A percentile compares a stretch with the other conserved stretches of the same genome.
Evolutionary conservation across 148 eudicot species (phyloP).

Genomic region (Camellia sinensis): DNA sequence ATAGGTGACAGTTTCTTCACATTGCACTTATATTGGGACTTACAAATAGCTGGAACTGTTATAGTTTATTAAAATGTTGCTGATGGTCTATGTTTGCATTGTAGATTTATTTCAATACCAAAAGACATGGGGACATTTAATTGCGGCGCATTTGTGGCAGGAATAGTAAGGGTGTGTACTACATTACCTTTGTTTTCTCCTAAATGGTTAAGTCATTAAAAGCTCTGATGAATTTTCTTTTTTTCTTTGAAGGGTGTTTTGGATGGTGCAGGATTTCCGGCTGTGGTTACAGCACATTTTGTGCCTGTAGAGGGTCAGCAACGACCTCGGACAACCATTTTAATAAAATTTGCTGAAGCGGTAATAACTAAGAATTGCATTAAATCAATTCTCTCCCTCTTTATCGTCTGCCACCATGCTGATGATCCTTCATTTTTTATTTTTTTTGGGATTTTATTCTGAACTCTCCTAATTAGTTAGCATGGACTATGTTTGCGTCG

Average conservation of each 20-base stretch:
- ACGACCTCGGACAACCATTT: constrained; percentile 91
- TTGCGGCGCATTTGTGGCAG: constrained; percentile 99
- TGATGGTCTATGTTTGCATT: constrained; percentile 10
- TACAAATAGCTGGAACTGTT: constrained; percentile 4
- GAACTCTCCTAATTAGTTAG: not conserved
- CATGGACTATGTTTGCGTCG: not conserved
- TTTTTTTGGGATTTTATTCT: not conserved
- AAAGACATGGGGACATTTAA: constrained; percentile 99
- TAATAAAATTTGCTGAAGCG: constrained; percentile 99
- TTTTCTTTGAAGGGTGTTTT: constrained; percentile 72
- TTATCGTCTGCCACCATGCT: not conserved
- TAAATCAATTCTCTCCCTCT: not conserved
- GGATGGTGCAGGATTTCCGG: constrained; percentile 96
- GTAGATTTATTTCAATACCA: constrained; percentile 92
- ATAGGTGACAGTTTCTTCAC: constrained; percentile 47
- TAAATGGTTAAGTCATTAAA: not conserved
- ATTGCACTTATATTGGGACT: not conserved
- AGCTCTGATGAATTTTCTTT: constrained; percentile 9
- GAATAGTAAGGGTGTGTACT: constrained; percentile 84
- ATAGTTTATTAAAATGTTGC: not conserved
- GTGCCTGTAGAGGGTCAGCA: constrained; percentile 97
- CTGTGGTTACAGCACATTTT: constrained; percentile 97
- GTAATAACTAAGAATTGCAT: constrained; percentile 27
- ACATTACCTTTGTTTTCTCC: constrained; percentile 1
- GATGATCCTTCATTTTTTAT: not conserved